phyloP scores from a whole-genome alignment of 495 filamentous ascomycete genomes.

The Neohortaea acidophila region DNA sequence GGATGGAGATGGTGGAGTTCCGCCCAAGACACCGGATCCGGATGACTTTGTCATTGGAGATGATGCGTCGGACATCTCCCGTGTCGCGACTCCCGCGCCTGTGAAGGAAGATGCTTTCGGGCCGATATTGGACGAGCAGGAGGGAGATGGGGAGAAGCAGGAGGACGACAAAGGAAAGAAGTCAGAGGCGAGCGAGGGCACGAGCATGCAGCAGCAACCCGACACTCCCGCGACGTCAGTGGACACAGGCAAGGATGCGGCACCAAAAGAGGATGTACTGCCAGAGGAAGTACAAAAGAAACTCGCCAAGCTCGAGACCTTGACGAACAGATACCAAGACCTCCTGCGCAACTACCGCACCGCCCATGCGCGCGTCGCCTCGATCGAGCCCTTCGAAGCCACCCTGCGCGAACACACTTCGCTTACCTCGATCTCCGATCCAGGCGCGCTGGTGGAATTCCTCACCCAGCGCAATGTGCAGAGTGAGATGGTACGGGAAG shows the following conservation, averaged over 20 bases:
- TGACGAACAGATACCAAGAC: conserved; percentile 79
- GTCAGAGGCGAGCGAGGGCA: neutral
- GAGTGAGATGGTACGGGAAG: conserved; percentile 78
- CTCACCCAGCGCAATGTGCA: conserved; percentile 78
- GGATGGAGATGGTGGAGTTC: conserved; percentile 35
- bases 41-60: conserved; percentile 71
- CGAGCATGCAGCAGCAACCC: neutral
- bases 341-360: conserved; percentile 79
- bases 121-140: conserved; percentile 2
- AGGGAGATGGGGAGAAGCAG: conserved; percentile 5
- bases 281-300: conserved; percentile 56
- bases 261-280: conserved; percentile 37
- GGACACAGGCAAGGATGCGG: conserved; percentile 18
- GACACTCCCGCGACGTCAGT: conserved; percentile 2
- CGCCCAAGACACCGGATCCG: conserved; percentile 53
- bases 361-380: conserved; percentile 67
- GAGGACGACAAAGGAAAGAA: conserved; percentile 6
- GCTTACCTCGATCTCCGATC: conserved; percentile 71
- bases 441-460: conserved; percentile 76
- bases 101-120: conserved; percentile 10
- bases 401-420: conserved; percentile 82
- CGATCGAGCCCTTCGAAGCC: conserved; percentile 87
- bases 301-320: conserved; percentile 63
- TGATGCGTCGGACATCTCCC: conserved; percentile 33
- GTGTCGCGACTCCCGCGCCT: conserved; percentile 39